Base-by-base conservation (phyloP, 768 basidiomycete species). In the Mycena maculata region DNA sequence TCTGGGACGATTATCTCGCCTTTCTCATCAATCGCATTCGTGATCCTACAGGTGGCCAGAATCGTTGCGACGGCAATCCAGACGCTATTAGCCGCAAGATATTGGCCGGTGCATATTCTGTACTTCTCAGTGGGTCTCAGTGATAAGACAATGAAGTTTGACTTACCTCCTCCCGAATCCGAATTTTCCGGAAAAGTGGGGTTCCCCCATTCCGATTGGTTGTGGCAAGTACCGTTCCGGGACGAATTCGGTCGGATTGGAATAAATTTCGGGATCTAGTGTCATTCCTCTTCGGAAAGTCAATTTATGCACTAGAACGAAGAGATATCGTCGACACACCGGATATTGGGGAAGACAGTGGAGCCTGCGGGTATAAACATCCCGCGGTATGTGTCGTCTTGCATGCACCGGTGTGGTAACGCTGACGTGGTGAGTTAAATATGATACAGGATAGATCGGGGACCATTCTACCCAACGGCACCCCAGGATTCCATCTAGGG, bases 261-360 rank as follows among this genome's bases (percentile, higher is more conserved):
- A 45, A 59, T 79, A 79, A 0, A 74, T 63, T 20, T 61, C 70
- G 41, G 73, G 68, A 44, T 77, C 74, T 31, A 70, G 70, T 18
- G 71, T 64, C 70, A 79, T 77, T 4, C 70, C 76, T 42, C 77
- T 79, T n/a, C n/a, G n/a, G n/a, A n/a, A n/a, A n/a, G n/a, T n/a
- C n/a, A n/a, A n/a, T n/a, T n/a, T n/a, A n/a, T n/a, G n/a, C n/a
- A n/a, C n/a, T n/a, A n/a, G n/a, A n/a, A n/a, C n/a, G n/a, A n/a
- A n/a, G n/a, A n/a, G n/a, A n/a, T n/a, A n/a, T n/a, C n/a, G n/a
- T n/a, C n/a, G n/a, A n/a, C n/a, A n/a, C n/a, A n/a, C n/a, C n/a
- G n/a, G n/a, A n/a, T n/a, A n/a, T n/a, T n/a, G n/a, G n/a, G n/a
- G n/a, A n/a, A n/a, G n/a, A n/a, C n/a, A n/a, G n/a, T n/a, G n/a